Evolutionary conservation across 305 asterid species (phyloP), one percentile per base, ranked within the genome.

Genomic region (Solanum chacoense): DNA sequence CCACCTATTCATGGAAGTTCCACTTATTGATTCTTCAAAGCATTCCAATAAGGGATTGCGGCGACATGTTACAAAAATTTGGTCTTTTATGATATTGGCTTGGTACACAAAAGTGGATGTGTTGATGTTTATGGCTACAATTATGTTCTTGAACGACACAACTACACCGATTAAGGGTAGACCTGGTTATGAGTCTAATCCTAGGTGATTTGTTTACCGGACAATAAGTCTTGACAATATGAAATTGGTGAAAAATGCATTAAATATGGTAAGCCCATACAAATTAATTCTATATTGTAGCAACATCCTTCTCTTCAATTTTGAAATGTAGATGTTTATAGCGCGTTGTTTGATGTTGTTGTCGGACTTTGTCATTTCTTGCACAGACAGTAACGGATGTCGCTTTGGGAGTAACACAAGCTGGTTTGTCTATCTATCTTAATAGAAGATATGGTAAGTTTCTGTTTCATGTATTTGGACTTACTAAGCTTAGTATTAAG

Each of bases 361-460:
- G 2, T 67, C 10, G 24, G 11, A 77, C 12, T 59, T 10, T 87
- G 7, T 74, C 9, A 72, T 32, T 28, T 11, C 69, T 72, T 72
- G 32, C 20, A 74, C 90, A 92, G 94, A 92, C 93, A 0, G 89
- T 92, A 50, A 92, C 91, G 6, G 94, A 91, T 71, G 94, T 92
- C 8, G 93, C 91, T 16, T 69, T 92, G 29, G 94, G 92, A 50
- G 86, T 92, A 20, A 90, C 89, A 38, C 91, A 92, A 67, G 93
- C 91, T 85, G 94, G 90, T 18, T 88, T 92, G 71, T 92, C 93
- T n/a, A 84, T 75, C 6, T 92, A 91, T 83, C 94, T 92, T 76
- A 92, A 90, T 22, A 80, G 90, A 76, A 90, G 92, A 92, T 90
- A 88, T 74, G 93, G 94, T 91, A 67, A 89, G 88, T 86, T 69